phyloP scores from a whole-genome alignment of 768 basidiomycete species.

The Lactarius akahatsu region DNA sequence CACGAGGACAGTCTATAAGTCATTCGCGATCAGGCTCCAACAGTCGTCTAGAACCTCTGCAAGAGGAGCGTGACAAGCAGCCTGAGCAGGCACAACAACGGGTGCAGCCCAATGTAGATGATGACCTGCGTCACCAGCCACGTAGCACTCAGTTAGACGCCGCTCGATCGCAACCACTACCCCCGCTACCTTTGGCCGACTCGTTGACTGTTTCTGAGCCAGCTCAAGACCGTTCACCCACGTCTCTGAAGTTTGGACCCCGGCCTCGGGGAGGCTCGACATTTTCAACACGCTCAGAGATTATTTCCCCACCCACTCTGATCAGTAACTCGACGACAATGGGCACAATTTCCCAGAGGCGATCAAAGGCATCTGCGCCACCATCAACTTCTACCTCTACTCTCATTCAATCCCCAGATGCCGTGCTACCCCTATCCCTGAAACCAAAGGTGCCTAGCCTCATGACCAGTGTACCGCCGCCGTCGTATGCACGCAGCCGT shows the following conservation, averaged over 20 bases:
- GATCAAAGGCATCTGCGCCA: slow-evolving; percentile 64
- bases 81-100: slow-evolving; percentile 37
- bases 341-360: slow-evolving; percentile 68
- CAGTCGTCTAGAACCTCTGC: slow-evolving; percentile 55
- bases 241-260: slow-evolving; percentile 42
- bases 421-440: slow-evolving; percentile 34
- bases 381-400: slow-evolving; percentile 36
- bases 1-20: slow-evolving; percentile 49
- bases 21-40: slow-evolving; percentile 58
- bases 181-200: slow-evolving; percentile 69
- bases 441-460: slow-evolving; percentile 40
- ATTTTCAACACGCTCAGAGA: slow-evolving; percentile 37
- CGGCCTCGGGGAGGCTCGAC: slow-evolving; percentile 62
- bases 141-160: slow-evolving; percentile 26
- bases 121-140: slow-evolving; percentile 29
- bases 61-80: slow-evolving; percentile 53
- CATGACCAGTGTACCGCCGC: slow-evolving; percentile 5
- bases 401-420: slow-evolving; percentile 20
- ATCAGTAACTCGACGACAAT: slow-evolving; percentile 60
- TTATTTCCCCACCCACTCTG: slow-evolving; percentile 33
- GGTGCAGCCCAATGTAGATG: slow-evolving; percentile 36
- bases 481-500: slow-evolving; percentile 47
- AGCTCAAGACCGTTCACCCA: slow-evolving; percentile 27
- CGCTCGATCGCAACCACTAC: slow-evolving; percentile 35
- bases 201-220: slow-evolving; percentile 44